These are phyloP conservation scores for Ustilago shanxiensis DNA, from an alignment of 1,284 basidiomycete species.

Conservation along the genomic window DNA sequence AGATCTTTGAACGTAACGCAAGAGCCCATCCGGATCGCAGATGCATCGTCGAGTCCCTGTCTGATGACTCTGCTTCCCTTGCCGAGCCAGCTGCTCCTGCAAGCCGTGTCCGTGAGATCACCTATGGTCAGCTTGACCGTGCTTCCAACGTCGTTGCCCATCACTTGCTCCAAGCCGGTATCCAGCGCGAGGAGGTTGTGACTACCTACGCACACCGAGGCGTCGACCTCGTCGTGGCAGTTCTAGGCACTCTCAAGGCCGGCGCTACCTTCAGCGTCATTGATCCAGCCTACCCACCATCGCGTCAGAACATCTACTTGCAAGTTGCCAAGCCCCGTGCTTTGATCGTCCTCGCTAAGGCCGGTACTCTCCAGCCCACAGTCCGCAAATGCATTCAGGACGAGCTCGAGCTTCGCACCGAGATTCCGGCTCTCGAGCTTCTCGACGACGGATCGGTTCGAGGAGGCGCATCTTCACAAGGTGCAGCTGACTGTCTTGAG, in stretches of 20 bases:
- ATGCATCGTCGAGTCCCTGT: slow-evolving; percentile 74
- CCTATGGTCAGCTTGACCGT: slow-evolving; percentile 84
- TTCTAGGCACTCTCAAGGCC: slow-evolving; percentile 95
- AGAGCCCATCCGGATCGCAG: slow-evolving; percentile 61
- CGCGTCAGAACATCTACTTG: slow-evolving; percentile 94
- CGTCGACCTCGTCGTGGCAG: slow-evolving; percentile 95
- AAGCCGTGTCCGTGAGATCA: slow-evolving; percentile 76
- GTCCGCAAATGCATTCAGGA: slow-evolving; percentile 87
- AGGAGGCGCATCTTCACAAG: slow-evolving; percentile 75
- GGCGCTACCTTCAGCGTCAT: slow-evolving; percentile 98
- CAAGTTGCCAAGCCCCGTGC: slow-evolving; percentile 94
- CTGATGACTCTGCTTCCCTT: slow-evolving; percentile 69
- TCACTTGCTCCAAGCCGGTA: slow-evolving; percentile 84
- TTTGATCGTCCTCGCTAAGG: slow-evolving; percentile 89
- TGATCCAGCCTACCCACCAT: slow-evolving; percentile 96
- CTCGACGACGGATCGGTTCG: slow-evolving; percentile 73
- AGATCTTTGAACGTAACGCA: slow-evolving; percentile 72
- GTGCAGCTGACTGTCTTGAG: slow-evolving; percentile 72
- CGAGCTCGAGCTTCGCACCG: slow-evolving; percentile 86
- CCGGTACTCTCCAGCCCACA: slow-evolving; percentile 82
- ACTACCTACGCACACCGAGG: slow-evolving; percentile 99
- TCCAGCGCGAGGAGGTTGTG: slow-evolving; percentile 94
- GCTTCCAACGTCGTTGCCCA: slow-evolving; percentile 93
- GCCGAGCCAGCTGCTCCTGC: slow-evolving; percentile 77
- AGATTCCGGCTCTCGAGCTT: slow-evolving; percentile 91